Evolutionary conservation across 2,329 filamentous ascomycete species (phyloP).

Genomic region (Hymenoscyphus linearis): DNA sequence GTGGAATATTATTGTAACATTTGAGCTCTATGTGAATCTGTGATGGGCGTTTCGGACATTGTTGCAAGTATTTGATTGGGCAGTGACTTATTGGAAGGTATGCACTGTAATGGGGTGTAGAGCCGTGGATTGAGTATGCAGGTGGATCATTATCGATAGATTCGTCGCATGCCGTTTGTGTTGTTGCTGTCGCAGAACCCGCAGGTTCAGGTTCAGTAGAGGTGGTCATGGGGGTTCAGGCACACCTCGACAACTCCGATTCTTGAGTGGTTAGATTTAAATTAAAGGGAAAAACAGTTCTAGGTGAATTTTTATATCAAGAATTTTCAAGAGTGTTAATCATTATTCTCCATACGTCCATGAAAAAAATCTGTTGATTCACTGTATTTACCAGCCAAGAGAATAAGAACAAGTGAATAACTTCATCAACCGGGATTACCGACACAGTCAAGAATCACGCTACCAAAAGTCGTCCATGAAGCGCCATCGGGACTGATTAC

Average conservation of each 20-base stretch:
- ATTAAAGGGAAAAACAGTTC: background rate
- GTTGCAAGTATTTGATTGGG: background rate
- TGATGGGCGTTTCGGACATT: background rate
- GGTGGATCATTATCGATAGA: background rate
- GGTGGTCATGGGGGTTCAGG: background rate
- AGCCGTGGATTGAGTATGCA: background rate
- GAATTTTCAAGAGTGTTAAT: too few relatives aligned
- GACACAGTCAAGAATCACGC: background rate
- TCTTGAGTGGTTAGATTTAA: background rate
- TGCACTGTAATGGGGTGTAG: background rate
- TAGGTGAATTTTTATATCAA: background rate
- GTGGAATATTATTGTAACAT: background rate
- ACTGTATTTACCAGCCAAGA: too few relatives aligned
- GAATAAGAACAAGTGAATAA: background rate
- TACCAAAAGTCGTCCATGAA: background rate
- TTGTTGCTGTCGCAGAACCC: background rate
- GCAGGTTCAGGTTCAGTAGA: background rate
- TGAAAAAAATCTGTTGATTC: too few relatives aligned
- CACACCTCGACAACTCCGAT: background rate
- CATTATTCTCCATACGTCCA: too few relatives aligned
- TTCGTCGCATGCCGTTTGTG: background rate
- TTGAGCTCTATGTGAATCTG: background rate
- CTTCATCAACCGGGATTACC: background rate
- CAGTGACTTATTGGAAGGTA: background rate
- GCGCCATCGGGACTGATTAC: background rate